Evolutionary conservation across 2,329 filamentous ascomycete species (phyloP).

Genomic region (Aureobasidium sp.): DNA sequence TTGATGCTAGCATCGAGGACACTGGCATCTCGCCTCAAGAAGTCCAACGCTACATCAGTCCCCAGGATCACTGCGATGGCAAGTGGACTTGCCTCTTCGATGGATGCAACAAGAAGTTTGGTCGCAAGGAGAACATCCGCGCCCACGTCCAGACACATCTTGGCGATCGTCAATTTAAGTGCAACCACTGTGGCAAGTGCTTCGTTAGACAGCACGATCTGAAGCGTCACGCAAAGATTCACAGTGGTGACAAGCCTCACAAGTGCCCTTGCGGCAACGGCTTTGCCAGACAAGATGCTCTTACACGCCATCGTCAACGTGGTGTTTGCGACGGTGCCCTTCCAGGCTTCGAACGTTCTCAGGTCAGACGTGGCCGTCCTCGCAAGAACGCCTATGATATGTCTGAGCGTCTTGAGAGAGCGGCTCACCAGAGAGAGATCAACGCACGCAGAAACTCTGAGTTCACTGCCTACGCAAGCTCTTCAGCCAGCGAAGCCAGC

Average conservation of each 20-base stretch:
- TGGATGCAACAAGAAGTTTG: constrained; percentile 81
- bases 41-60: constrained; percentile 42
- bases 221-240: constrained; percentile 95
- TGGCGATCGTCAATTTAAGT: constrained; percentile 90
- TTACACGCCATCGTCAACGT: constrained; percentile 87
- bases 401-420: constrained; percentile 51
- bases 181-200: constrained; percentile 86
- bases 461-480: constrained; percentile 14
- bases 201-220: constrained; percentile 96
- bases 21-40: constrained; percentile 86
- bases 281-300: constrained; percentile 89
- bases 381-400: constrained; percentile 56
- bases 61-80: constrained; percentile 36
- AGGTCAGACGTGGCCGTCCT: constrained; percentile 60
- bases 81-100: constrained; percentile 48
- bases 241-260: constrained; percentile 92
- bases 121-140: constrained; percentile 98
- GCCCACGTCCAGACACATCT: constrained; percentile 97
- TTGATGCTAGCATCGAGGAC: constrained; percentile 59
- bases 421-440: constrained; percentile 44
- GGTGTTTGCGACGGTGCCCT: constrained; percentile 96
- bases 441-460: constrained; percentile 20
- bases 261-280: constrained; percentile 90
- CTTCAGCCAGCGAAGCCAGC: constrained; percentile 14
- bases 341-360: constrained; percentile 53